phyloP scores from a whole-genome alignment of 2,329 filamentous ascomycete genomes.

The Calycina marina region DNA sequence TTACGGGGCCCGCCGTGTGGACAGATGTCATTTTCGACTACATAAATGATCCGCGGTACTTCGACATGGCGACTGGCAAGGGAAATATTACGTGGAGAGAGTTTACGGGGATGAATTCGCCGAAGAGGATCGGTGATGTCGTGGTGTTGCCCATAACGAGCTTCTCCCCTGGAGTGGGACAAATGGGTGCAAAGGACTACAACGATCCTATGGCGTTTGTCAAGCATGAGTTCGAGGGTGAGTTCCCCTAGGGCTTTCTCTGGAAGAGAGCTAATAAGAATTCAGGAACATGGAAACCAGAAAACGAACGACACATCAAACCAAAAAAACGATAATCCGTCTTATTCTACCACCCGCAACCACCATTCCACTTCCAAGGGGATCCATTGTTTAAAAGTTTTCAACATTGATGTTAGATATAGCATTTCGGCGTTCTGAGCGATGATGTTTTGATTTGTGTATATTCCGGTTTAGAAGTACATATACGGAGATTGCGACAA shows the following conservation, averaged over 20 bases:
- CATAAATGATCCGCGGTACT: slow-evolving; percentile 83
- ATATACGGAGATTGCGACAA: too few relatives aligned
- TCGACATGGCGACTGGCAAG: slow-evolving; percentile 55
- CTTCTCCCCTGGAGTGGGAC: slow-evolving; percentile 86
- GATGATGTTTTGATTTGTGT: too few relatives aligned
- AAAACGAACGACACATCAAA: slow-evolving; percentile 55
- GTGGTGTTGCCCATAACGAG: slow-evolving; percentile 90
- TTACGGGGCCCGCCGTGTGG: slow-evolving; percentile 89
- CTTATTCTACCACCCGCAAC: too few relatives aligned
- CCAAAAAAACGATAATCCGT: too few relatives aligned
- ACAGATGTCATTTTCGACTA: slow-evolving; percentile 86
- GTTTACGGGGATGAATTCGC: slow-evolving; percentile 72
- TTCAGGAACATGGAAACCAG: slow-evolving; percentile 62
- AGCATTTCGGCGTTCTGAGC: too few relatives aligned
- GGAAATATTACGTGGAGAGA: slow-evolving; percentile 71
- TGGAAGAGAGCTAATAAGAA: slow-evolving; percentile 4
- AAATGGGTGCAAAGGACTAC: slow-evolving; percentile 79
- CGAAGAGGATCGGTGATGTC: slow-evolving; percentile 85
- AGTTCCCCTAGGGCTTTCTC: slow-evolving; percentile 15
- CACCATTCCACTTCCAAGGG: too few relatives aligned
- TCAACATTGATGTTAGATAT: too few relatives aligned
- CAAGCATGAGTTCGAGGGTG: slow-evolving; percentile 92
- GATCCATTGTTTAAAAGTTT: too few relatives aligned
- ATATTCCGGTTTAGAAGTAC: too few relatives aligned
- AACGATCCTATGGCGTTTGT: slow-evolving; percentile 97